Evolutionary conservation across 2,329 filamentous ascomycete genomes (phyloP).

Genomic region (Camptophora hylomeconis): DNA sequence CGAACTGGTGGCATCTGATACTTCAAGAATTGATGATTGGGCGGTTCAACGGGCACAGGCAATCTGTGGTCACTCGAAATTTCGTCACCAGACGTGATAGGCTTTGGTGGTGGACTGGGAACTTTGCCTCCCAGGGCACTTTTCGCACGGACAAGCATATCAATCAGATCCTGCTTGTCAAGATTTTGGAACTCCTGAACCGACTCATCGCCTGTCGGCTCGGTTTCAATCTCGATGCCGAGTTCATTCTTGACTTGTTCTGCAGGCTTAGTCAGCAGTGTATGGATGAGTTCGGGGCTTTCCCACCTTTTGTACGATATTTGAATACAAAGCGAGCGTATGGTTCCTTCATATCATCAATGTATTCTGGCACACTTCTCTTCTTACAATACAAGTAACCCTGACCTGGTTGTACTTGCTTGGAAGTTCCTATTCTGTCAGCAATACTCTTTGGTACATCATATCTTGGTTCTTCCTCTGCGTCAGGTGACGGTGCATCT

Average conservation of each 20-base stretch:
- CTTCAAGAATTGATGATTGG: slow-evolving; percentile 9
- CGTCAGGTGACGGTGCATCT: slow-evolving; percentile 6
- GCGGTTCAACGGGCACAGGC: slow-evolving; percentile 9
- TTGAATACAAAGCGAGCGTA: slow-evolving; percentile 24
- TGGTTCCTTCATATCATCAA: slow-evolving; percentile 20
- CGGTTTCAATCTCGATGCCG: slow-evolving; percentile 10
- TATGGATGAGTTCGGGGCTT: background rate
- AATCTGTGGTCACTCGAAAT: slow-evolving; percentile 4
- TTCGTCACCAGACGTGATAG: slow-evolving; percentile 2
- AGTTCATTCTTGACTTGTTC: slow-evolving; percentile 14
- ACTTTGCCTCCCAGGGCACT: slow-evolving; percentile 5
- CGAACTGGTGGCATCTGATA: slow-evolving; percentile 11
- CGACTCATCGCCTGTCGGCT: slow-evolving; percentile 13
- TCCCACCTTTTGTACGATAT: slow-evolving; percentile 18
- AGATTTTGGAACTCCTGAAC: slow-evolving; percentile 11
- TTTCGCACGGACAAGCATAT: slow-evolving; percentile 10
- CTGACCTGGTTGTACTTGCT: slow-evolving; percentile 21
- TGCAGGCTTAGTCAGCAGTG: slow-evolving; percentile 1
- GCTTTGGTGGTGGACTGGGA: slow-evolving; percentile 7
- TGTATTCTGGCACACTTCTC: slow-evolving; percentile 18
- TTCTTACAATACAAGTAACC: slow-evolving; percentile 20
- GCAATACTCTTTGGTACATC: slow-evolving; percentile 14
- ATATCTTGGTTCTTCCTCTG: slow-evolving; percentile 16
- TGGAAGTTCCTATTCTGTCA: slow-evolving; percentile 10
- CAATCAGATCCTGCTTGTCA: slow-evolving; percentile 14